Evolutionary conservation across 2,329 filamentous ascomycete species (phyloP).

Genomic region (Aspergillus sp.): DNA sequence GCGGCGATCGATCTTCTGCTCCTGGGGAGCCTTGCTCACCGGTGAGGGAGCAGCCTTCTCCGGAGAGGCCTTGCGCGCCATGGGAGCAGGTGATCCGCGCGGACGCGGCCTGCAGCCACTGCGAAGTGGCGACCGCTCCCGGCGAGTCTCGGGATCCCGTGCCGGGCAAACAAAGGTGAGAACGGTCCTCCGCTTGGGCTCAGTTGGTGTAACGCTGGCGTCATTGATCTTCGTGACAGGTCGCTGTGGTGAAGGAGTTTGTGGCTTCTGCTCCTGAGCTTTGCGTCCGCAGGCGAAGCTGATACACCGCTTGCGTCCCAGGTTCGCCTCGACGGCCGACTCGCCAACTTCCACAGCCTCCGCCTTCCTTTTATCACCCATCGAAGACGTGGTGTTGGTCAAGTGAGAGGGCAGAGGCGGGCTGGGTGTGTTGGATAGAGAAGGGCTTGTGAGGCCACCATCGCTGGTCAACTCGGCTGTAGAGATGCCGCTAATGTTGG

Average conservation of each 20-base stretch:
- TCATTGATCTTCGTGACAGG: conserved; percentile 25
- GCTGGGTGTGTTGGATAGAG: conserved; percentile 84
- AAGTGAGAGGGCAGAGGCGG: conserved; percentile 66
- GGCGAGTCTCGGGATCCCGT: conserved; percentile 31
- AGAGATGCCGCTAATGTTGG: conserved; percentile 77
- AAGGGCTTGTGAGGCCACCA: conserved; percentile 84
- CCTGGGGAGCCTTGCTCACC: conserved; percentile 7
- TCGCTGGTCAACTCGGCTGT: conserved; percentile 95
- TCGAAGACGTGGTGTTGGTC: conserved; percentile 26
- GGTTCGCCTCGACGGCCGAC: conserved; percentile 61
- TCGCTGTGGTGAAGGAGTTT: conserved; percentile 26
- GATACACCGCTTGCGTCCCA: conserved; percentile 83
- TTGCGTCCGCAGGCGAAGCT: conserved; percentile 83
- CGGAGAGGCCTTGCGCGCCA: conserved; percentile 32
- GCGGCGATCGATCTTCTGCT: conserved; percentile 21
- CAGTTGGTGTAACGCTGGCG: conserved; percentile 21
- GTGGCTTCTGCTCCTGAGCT: conserved; percentile 48
- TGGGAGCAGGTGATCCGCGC: conserved; percentile 46
- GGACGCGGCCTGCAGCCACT: conserved; percentile 32
- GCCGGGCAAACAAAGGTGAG: conserved; percentile 52
- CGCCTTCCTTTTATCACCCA: conserved; percentile 24
- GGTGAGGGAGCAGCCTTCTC: conserved; percentile 16
- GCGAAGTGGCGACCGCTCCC: conserved; percentile 31
- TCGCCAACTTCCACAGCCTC: conserved; percentile 48
- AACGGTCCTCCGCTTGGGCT: conserved; percentile 47